Percentiles rank a stretch among this genome's conserved stretches.
Conservation (phyloP, 768 basidiomycete species). For the Dictyophora rubrovolvata region DNA sequence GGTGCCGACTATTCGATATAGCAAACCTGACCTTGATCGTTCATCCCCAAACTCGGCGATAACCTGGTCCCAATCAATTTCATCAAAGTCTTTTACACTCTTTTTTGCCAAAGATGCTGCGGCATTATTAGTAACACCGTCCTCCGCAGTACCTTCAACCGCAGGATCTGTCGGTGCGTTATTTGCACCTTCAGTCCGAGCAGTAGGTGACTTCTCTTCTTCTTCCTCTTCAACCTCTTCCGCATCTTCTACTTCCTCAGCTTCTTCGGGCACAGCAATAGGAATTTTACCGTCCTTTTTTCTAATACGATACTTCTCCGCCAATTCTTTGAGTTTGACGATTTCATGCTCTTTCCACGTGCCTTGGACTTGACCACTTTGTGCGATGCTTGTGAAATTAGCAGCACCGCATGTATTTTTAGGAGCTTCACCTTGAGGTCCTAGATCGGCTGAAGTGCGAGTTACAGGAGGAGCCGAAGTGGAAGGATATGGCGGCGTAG, state of each 20-base stretch:
- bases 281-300: not conserved
- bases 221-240: constrained; percentile 1
- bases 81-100: constrained; percentile 31
- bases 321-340: constrained; percentile 54
- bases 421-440: constrained; percentile 17
- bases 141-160: not conserved
- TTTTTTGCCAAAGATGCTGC: not conserved
- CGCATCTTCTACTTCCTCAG: constrained; percentile 18
- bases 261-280: constrained; percentile 27
- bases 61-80: constrained; percentile 76
- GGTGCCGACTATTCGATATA: not conserved
- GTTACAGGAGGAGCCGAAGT: constrained; percentile 11
- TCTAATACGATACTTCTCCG: constrained; percentile 36
- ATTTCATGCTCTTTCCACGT: constrained; percentile 75
- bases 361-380: constrained; percentile 40
- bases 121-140: not conserved
- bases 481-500: constrained; percentile 15
- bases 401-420: constrained; percentile 13
- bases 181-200: not conserved
- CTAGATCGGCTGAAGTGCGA: constrained; percentile 11
- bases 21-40: constrained; percentile 46
- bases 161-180: not conserved
- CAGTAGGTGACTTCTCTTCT: not conserved
- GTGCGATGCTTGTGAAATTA: constrained; percentile 15
- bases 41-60: constrained; percentile 64